Conservation (phyloP, 2,329 filamentous ascomycete species). For the Scedosporium boydii region DNA sequence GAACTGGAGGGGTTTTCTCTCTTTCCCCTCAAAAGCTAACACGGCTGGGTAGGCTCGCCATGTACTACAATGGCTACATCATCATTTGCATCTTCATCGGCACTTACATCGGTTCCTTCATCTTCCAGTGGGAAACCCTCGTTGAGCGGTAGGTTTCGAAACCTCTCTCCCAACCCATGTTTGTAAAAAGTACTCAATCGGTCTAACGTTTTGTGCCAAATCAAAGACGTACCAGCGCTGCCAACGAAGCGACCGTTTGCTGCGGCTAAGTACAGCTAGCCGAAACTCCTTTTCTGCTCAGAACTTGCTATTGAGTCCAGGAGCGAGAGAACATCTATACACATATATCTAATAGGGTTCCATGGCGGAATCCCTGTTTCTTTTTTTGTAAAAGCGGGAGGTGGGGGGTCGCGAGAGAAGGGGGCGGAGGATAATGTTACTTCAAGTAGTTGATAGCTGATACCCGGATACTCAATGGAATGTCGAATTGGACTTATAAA, state of each 20-base stretch:
- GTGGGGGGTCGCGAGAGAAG: no score
- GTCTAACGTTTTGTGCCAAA: background rate
- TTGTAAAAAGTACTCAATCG: no score
- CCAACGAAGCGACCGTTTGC: constrained; percentile 29
- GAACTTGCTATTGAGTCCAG: background rate
- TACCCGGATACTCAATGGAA: background rate
- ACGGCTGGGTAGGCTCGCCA: constrained; percentile 27
- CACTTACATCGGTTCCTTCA: constrained; percentile 60
- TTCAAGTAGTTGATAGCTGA: background rate
- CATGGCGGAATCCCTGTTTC: no score
- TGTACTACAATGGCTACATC: constrained; percentile 62
- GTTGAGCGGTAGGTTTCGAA: constrained; percentile 17
- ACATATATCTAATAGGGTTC: background rate
- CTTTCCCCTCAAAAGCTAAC: no score
- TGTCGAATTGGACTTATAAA: background rate
- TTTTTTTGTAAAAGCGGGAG: no score
- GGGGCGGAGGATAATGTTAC: no score
- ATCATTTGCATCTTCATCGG: constrained; percentile 77
- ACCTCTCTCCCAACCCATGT: background rate
- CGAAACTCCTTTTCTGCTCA: background rate
- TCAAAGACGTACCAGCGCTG: constrained; percentile 19
- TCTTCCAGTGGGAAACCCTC: constrained; percentile 62
- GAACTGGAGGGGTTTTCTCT: no score
- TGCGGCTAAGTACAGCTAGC: constrained; percentile 21
- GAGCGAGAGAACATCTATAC: background rate